A percentile compares a stretch with the other conserved stretches of the same genome.
phyloP scores from a whole-genome alignment of 2,329 filamentous ascomycete genomes.

The Fulvia fulva region DNA sequence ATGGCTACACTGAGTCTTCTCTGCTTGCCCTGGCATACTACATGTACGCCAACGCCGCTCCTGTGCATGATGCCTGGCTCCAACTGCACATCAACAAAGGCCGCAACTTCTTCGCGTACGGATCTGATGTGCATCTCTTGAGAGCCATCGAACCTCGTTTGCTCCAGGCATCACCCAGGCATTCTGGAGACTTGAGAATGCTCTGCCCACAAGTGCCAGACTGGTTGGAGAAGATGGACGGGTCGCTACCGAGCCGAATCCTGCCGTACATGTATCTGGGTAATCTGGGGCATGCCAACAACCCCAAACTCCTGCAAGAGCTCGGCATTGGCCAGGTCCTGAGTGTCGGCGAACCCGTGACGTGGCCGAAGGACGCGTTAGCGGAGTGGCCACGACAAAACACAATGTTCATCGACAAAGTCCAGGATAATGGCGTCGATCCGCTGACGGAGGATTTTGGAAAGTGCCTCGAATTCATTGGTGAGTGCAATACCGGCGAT shows the following conservation, averaged over 20 bases:
- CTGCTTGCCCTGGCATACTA: slow-evolving; percentile 86
- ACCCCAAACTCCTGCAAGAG: slow-evolving; percentile 72
- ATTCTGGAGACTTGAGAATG: slow-evolving; percentile 46
- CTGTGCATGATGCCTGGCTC: slow-evolving; percentile 83
- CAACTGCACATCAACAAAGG: slow-evolving; percentile 72
- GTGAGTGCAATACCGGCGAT: slow-evolving; percentile 51
- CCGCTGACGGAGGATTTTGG: slow-evolving; percentile 81
- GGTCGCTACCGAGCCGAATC: slow-evolving; percentile 83
- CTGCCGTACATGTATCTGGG: slow-evolving; percentile 95
- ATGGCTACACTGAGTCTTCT: slow-evolving; percentile 94
- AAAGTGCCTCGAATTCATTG: slow-evolving; percentile 84
- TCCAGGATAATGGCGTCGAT: slow-evolving; percentile 97
- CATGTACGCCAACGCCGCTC: slow-evolving; percentile 80
- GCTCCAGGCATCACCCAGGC: slow-evolving; percentile 63
- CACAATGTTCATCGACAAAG: slow-evolving; percentile 73
- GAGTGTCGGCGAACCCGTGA: slow-evolving; percentile 84
- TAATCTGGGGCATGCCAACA: slow-evolving; percentile 90
- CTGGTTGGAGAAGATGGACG: slow-evolving; percentile 82
- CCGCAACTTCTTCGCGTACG: slow-evolving; percentile 95
- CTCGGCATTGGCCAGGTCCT: slow-evolving; percentile 84
- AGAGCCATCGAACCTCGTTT: slow-evolving; percentile 71
- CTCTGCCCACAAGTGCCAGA: slow-evolving; percentile 60
- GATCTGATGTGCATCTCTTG: slow-evolving; percentile 81
- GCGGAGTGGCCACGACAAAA: slow-evolving; percentile 74
- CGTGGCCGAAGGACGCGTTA: slow-evolving; percentile 68